Conservation (phyloP, 768 basidiomycete species). For the Calocybe indica region DNA sequence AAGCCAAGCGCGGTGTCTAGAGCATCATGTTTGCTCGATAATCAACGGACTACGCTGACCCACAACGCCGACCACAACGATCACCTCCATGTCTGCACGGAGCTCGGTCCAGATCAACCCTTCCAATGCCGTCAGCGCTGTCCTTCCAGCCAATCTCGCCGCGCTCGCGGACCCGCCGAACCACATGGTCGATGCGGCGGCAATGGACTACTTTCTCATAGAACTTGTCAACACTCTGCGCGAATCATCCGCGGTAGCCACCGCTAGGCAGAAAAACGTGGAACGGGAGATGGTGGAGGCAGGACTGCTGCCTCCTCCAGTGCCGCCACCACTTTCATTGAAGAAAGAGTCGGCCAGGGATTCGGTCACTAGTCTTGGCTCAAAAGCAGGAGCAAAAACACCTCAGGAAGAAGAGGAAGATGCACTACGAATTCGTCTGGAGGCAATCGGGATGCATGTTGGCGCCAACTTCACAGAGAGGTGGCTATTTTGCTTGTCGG, state of each 20-base stretch:
- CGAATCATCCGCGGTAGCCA: slow-evolving; percentile 68
- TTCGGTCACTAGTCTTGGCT: slow-evolving; percentile 36
- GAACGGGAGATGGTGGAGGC: slow-evolving; percentile 79
- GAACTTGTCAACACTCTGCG: slow-evolving; percentile 72
- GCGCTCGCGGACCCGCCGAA: slow-evolving; percentile 59
- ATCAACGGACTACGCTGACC: no score
- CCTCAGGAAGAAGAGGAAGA: slow-evolving; percentile 67
- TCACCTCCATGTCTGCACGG: slow-evolving; percentile 23
- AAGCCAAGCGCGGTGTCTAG: no score
- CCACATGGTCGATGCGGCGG: slow-evolving; percentile 57
- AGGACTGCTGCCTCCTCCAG: slow-evolving; percentile 57
- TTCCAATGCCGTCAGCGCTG: slow-evolving; percentile 16
- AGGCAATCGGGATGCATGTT: slow-evolving; percentile 81
- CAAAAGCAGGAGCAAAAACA: slow-evolving; percentile 24
- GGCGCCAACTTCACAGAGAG: slow-evolving; percentile 84
- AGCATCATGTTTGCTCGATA: no score
- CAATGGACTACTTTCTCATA: slow-evolving; percentile 84
- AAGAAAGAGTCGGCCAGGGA: slow-evolving; percentile 40
- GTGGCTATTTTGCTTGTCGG: slow-evolving; percentile 34
- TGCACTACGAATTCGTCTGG: slow-evolving; percentile 60
- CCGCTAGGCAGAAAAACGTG: slow-evolving; percentile 55
- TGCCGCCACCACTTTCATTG: slow-evolving; percentile 30
- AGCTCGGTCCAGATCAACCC: slow-evolving; percentile 24
- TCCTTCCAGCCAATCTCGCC: slow-evolving; percentile 30
- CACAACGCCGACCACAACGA: slow-evolving; percentile 4